Evolutionary conservation across 2,329 filamentous ascomycete genomes (phyloP).

Genomic region (Talaromyces rugulosus): DNA sequence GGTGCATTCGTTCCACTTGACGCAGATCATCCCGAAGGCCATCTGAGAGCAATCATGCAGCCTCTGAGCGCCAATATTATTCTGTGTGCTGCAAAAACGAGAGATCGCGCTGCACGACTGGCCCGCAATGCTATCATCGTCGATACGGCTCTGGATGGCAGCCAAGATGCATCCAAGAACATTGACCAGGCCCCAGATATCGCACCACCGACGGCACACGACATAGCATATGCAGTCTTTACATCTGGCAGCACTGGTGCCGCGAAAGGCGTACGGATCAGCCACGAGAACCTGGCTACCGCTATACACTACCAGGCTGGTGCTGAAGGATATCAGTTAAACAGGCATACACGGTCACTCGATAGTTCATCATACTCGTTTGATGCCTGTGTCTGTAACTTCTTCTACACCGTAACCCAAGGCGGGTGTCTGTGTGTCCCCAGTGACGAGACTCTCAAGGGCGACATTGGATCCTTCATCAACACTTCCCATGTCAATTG

Average conservation of each 20-base stretch:
- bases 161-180: background rate
- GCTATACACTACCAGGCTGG: constrained; percentile 49
- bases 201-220: background rate
- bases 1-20: constrained; percentile 7
- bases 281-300: constrained; percentile 43
- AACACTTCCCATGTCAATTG: constrained; percentile 26
- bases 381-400: constrained; percentile 46
- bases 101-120: background rate
- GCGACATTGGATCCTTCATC: background rate
- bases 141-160: background rate
- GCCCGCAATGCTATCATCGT: background rate
- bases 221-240: constrained; percentile 3
- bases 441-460: constrained; percentile 24
- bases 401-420: constrained; percentile 45
- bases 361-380: constrained; percentile 52
- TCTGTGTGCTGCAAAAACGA: background rate
- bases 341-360: constrained; percentile 54
- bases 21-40: background rate
- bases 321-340: constrained; percentile 43
- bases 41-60: constrained; percentile 1
- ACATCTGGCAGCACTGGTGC: constrained; percentile 10
- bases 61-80: background rate
- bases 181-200: background rate
- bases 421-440: constrained; percentile 53
- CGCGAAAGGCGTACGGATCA: constrained; percentile 4